phyloP scores from a whole-genome alignment of 208 protist species.

The Leishmania tarentolae region DNA sequence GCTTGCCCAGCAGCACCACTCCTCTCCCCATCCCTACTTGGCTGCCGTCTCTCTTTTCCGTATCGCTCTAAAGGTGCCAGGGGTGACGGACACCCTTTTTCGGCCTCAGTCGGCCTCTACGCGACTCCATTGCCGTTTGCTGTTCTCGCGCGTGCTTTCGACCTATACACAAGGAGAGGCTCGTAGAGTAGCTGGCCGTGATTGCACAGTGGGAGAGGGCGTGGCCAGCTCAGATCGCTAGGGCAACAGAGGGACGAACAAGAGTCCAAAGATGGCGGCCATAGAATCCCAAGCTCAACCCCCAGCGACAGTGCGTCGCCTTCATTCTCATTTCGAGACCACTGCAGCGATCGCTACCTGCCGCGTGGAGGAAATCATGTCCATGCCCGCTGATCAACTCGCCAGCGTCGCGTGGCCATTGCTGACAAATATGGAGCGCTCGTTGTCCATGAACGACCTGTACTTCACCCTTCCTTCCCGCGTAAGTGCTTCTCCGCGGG shows the following conservation, averaged over 20 bases:
- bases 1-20: background rate
- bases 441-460: conserved; percentile 27
- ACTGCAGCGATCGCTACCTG: conserved; percentile 23
- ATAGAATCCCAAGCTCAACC: conserved; percentile 5
- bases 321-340: conserved; percentile 17
- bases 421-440: conserved; percentile 23
- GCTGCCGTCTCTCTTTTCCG: background rate
- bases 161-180: background rate
- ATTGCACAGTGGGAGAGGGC: background rate
- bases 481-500: conserved; percentile 35
- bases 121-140: background rate
- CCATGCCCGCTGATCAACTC: conserved; percentile 36
- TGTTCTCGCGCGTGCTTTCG: background rate
- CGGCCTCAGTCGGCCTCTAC: conserved; percentile 3
- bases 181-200: background rate
- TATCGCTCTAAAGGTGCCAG: background rate
- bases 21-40: background rate
- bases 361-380: conserved; percentile 55
- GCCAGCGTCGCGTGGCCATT: conserved; percentile 58
- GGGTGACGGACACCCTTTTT: background rate
- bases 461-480: conserved; percentile 35
- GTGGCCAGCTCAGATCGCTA: background rate
- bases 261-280: background rate
- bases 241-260: background rate
- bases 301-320: background rate